Percentiles rank a stretch among this genome's conserved stretches.
Conservation (phyloP, 2,329 filamentous ascomycete genomes). For the Fusarium temperatum region DNA sequence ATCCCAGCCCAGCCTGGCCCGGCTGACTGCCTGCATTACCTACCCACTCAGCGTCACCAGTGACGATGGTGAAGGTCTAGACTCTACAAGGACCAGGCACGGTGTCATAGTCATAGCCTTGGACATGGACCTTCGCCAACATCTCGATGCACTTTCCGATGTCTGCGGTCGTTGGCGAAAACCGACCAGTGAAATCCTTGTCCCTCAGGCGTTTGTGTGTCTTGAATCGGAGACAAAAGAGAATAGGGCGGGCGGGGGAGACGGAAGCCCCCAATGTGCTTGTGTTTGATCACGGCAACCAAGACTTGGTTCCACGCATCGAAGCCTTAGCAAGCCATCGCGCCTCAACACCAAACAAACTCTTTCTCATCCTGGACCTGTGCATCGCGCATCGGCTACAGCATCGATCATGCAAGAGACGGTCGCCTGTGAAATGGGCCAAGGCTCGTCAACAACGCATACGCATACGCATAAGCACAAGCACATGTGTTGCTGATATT, state of each 20-base stretch:
- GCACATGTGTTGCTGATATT: neutral
- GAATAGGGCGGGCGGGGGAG: neutral
- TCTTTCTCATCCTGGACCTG: neutral
- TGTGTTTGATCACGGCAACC: conserved; percentile 11
- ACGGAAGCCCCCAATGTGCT: neutral
- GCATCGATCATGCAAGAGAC: conserved; percentile 12
- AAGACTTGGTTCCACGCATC: conserved; percentile 22
- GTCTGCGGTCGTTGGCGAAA: neutral
- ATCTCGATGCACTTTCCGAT: conserved; percentile 15
- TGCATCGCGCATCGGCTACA: conserved; percentile 16
- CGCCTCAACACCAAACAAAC: conserved; percentile 29
- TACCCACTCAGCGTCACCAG: conserved; percentile 12
- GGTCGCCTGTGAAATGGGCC: neutral
- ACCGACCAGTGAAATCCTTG: neutral
- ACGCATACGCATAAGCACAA: neutral
- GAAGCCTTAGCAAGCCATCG: conserved; percentile 27
- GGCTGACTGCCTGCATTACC: neutral
- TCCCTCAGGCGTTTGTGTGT: neutral
- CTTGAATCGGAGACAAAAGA: neutral
- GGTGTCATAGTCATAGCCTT: neutral
- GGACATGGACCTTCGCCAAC: neutral
- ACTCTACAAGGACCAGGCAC: conserved; percentile 5
- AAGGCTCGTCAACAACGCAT: neutral
- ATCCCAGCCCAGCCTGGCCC: neutral
- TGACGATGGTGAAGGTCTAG: conserved; percentile 7